phyloP scores from a whole-genome alignment of 129 eudicot species.

The Saposhnikovia divaricata region DNA sequence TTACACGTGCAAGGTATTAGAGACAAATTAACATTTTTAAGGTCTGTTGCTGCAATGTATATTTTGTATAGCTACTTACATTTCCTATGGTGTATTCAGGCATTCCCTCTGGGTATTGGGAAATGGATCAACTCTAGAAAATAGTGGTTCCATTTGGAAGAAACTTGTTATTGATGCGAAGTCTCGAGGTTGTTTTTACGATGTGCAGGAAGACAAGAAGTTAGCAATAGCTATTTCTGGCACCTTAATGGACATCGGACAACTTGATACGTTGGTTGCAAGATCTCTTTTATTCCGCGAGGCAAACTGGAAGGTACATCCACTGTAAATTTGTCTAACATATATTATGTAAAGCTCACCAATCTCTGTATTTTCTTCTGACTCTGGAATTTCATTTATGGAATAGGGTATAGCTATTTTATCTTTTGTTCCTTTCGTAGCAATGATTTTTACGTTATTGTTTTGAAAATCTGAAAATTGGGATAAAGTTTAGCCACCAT shows the following conservation, averaged over 20 bases:
- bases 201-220: slow-evolving; percentile 47
- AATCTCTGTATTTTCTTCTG: too few species aligned
- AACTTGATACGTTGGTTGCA: slow-evolving; percentile 22
- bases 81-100: slow-evolving; percentile 19
- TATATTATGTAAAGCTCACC: too few species aligned
- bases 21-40: neutral
- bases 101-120: slow-evolving; percentile 75
- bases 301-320: neutral
- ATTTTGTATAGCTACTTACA: too few species aligned
- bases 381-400: too few species aligned
- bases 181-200: slow-evolving; percentile 41
- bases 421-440: too few species aligned
- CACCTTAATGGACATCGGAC: slow-evolving; percentile 29
- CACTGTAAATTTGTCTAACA: too few species aligned
- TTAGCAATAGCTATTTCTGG: slow-evolving; percentile 26
- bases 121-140: slow-evolving; percentile 40
- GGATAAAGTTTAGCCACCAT: too few species aligned
- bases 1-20: slow-evolving; percentile 64
- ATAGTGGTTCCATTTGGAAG: slow-evolving; percentile 61
- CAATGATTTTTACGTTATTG: too few species aligned
- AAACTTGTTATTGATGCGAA: slow-evolving; percentile 50
- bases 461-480: too few species aligned
- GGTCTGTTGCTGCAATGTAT: neutral
- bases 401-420: too few species aligned
- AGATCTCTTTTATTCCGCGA: slow-evolving; percentile 15